Conservation (phyloP, 2,329 filamentous ascomycete genomes). For the Tolypocladium guangdongense region DNA sequence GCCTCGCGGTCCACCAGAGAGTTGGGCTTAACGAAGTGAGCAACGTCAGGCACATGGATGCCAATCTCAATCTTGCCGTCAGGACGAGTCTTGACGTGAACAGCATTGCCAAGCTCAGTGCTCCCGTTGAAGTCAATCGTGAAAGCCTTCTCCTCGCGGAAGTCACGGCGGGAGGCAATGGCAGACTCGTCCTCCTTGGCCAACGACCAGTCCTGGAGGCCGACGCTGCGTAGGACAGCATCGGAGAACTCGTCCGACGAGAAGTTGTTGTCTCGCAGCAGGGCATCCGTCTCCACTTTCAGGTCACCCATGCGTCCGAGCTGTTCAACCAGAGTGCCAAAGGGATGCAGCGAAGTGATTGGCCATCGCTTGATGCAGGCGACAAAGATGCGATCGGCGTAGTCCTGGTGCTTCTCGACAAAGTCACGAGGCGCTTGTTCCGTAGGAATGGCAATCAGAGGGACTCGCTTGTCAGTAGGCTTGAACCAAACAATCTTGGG, state of each 20-base stretch:
- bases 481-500: conserved; percentile 99
- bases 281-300: conserved; percentile 93
- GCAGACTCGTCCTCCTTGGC: conserved; percentile 69
- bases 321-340: conserved; percentile 93
- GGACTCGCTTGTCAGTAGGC: conserved; percentile 96
- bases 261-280: conserved; percentile 98
- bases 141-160: conserved; percentile 79
- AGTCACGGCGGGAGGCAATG: conserved; percentile 71
- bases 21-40: conserved; percentile 94
- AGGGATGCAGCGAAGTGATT: conserved; percentile 97
- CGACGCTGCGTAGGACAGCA: conserved; percentile 85
- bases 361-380: conserved; percentile 99
- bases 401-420: conserved; percentile 96
- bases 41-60: conserved; percentile 88
- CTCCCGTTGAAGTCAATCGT: conserved; percentile 86
- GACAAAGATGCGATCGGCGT: conserved; percentile 95
- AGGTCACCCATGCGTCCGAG: conserved; percentile 95
- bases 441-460: conserved; percentile 93
- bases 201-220: conserved; percentile 83
- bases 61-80: conserved; percentile 89
- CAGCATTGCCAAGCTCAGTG: conserved; percentile 80
- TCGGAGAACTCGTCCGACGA: conserved; percentile 96
- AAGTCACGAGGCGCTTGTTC: conserved; percentile 97
- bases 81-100: conserved; percentile 75
- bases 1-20: conserved; percentile 94